These are phyloP conservation scores for Populus tremula DNA, from an alignment of 345 rosid species.

Conservation along the genomic window DNA sequence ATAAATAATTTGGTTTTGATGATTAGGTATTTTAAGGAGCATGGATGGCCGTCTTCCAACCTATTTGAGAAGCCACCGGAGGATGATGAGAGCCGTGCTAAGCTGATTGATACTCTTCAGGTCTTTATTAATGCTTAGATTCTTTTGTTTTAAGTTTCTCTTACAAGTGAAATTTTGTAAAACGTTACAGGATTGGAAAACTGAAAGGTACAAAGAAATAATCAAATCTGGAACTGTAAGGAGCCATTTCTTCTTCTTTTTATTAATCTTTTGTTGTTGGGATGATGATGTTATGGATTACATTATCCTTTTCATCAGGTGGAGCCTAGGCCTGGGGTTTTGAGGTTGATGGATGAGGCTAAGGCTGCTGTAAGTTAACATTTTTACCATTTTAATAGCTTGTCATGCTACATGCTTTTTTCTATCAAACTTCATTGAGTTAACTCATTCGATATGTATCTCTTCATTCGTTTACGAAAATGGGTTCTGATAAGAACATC, in stretches of 20 bases:
- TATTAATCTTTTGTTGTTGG: background rate
- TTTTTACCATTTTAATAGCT: background rate
- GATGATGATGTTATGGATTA: background rate
- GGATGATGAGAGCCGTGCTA: slow-evolving; percentile 61
- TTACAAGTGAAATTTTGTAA: background rate
- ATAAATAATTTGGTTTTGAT: background rate
- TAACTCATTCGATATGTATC: background rate
- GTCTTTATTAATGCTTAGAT: slow-evolving; percentile 21
- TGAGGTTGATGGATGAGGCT: slow-evolving; percentile 91
- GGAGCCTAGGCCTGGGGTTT: slow-evolving; percentile 85
- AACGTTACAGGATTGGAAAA: slow-evolving; percentile 82
- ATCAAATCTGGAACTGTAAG: slow-evolving; percentile 95
- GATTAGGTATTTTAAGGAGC: slow-evolving; percentile 77
- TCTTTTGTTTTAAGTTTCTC: background rate
- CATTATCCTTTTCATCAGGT: slow-evolving; percentile 46
- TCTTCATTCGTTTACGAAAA: background rate
- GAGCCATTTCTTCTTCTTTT: background rate
- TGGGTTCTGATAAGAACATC: background rate
- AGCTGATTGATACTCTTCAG: slow-evolving; percentile 82
- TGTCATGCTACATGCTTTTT: background rate
- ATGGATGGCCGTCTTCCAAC: slow-evolving; percentile 88
- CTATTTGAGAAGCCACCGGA: slow-evolving; percentile 54
- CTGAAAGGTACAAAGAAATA: slow-evolving; percentile 87
- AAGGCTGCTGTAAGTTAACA: slow-evolving; percentile 70
- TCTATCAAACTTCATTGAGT: background rate